These are phyloP conservation scores for Pythium vanterpoolii DNA, from an alignment of 352 stramenopile genomes.

Conservation along the genomic window DNA sequence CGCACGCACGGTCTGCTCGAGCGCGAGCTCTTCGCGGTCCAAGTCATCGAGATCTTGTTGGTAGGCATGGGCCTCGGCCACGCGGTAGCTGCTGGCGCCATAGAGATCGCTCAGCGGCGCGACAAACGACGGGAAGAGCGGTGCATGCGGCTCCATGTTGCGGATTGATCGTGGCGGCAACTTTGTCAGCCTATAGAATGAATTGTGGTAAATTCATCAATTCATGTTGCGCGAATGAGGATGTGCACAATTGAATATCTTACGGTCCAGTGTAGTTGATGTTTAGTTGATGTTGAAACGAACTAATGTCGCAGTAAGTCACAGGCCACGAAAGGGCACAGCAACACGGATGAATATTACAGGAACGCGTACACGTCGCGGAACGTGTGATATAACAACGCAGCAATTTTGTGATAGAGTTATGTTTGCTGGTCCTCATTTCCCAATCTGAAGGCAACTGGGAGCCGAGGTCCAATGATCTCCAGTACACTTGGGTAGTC, in stretches of 20 bases:
- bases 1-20: constrained; percentile 47
- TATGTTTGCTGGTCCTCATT: constrained; percentile 18
- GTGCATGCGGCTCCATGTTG: constrained; percentile 24
- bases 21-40: constrained; percentile 50
- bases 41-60: constrained; percentile 47
- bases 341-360: too few species aligned
- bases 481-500: constrained; percentile 20
- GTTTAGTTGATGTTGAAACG: too few species aligned
- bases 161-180: too few species aligned
- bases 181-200: too few species aligned
- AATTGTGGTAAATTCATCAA: too few species aligned
- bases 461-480: constrained; percentile 19
- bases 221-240: too few species aligned
- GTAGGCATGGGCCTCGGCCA: constrained; percentile 45
- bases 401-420: constrained; percentile 15
- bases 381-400: constrained; percentile 22
- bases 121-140: constrained; percentile 36
- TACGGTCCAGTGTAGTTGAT: too few species aligned
- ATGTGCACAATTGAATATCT: too few species aligned
- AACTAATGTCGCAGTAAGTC: too few species aligned
- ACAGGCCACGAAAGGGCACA: too few species aligned
- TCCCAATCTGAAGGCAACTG: constrained; percentile 1
- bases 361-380: too few species aligned
- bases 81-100: constrained; percentile 42
- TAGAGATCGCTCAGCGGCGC: constrained; percentile 58